Conservation (phyloP, 495 filamentous ascomycete genomes). For the Aspergillus wentii region DNA sequence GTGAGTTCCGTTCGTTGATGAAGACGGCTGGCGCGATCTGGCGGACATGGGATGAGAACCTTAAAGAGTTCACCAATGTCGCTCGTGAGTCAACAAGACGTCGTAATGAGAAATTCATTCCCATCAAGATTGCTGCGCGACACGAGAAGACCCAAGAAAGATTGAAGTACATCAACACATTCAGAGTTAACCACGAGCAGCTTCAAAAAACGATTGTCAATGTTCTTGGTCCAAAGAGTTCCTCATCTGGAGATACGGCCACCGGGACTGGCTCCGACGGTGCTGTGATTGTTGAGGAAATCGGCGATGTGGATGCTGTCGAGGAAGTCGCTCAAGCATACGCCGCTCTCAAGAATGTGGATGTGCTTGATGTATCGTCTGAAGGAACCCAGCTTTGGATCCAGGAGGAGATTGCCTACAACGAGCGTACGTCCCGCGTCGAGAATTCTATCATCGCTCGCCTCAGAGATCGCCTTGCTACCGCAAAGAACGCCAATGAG, state of each 20-base stretch:
- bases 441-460: slow-evolving; percentile 99
- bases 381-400: slow-evolving; percentile 90
- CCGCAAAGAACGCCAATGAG: slow-evolving; percentile 92
- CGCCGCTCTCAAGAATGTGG: slow-evolving; percentile 86
- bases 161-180: slow-evolving; percentile 86
- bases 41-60: slow-evolving; percentile 86
- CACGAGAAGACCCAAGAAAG: slow-evolving; percentile 85
- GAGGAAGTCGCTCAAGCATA: slow-evolving; percentile 94
- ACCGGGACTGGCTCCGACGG: slow-evolving; percentile 48
- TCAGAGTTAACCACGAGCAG: slow-evolving; percentile 95
- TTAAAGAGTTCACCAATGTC: slow-evolving; percentile 96
- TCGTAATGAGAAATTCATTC: slow-evolving; percentile 94
- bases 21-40: slow-evolving; percentile 79
- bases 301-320: slow-evolving; percentile 97
- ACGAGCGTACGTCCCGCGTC: slow-evolving; percentile 90
- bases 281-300: slow-evolving; percentile 77
- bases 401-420: slow-evolving; percentile 89
- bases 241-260: slow-evolving; percentile 39
- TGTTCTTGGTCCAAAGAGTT: slow-evolving; percentile 71
- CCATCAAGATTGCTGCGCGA: slow-evolving; percentile 85
- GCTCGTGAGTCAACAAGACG: slow-evolving; percentile 88
- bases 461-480: slow-evolving; percentile 86
- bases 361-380: slow-evolving; percentile 84
- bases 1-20: slow-evolving; percentile 83
- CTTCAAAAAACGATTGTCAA: slow-evolving; percentile 92